Evolutionary conservation across 345 rosid species (phyloP).

Genomic region (Rhodamnia rubescens): DNA sequence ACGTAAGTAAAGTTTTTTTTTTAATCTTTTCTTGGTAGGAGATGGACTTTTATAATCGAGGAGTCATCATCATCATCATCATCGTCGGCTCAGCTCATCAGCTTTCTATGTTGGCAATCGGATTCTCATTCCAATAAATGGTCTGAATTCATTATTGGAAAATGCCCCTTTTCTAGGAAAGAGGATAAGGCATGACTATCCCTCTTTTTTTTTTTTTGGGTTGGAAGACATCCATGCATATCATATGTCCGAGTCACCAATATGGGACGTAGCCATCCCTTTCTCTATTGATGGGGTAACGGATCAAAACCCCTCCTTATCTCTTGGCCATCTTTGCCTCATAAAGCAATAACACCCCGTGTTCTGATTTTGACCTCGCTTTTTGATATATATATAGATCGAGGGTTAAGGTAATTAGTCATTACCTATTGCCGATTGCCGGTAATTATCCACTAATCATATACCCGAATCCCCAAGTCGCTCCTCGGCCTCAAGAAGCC

Average conservation of each 20-base stretch:
- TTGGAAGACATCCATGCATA: not conserved
- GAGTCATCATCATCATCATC: not conserved
- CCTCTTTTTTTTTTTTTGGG: not conserved
- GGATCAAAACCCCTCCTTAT: not conserved
- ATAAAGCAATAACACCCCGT: not conserved
- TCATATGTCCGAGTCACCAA: not conserved
- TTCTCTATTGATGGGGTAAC: not conserved
- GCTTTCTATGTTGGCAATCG: too few species aligned
- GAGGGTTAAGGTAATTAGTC: not conserved
- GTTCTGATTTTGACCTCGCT: not conserved
- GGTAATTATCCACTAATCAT: not conserved
- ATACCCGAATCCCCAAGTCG: rapidly evolving
- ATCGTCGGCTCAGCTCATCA: too few species aligned
- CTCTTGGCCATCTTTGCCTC: not conserved
- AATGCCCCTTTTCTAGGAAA: too few species aligned
- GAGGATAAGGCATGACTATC: slow-evolving; percentile 27
- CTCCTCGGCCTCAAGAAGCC: not conserved
- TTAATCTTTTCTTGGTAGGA: not conserved
- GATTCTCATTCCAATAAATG: too few species aligned
- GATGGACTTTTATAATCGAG: not conserved
- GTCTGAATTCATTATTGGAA: too few species aligned
- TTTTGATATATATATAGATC: too few species aligned
- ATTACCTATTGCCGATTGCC: not conserved
- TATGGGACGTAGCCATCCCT: not conserved
- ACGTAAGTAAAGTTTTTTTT: too few species aligned